Conservation (phyloP, 2,329 filamentous ascomycete genomes). For the Colletotrichum filicis region DNA sequence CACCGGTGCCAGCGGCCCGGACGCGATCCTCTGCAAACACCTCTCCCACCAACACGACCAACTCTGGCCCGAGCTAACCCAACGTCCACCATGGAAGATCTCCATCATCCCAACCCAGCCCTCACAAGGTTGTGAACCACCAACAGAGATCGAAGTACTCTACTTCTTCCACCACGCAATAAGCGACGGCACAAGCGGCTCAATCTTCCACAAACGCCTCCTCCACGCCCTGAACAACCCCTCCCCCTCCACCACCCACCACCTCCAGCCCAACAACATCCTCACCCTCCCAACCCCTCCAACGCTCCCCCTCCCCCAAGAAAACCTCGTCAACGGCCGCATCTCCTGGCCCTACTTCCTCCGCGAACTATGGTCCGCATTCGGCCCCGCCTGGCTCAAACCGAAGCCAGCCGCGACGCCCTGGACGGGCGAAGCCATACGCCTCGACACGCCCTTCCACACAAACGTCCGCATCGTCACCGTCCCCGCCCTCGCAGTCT, state of each 20-base stretch:
- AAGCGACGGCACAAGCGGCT: constrained; percentile 61
- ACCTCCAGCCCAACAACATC: constrained; percentile 10
- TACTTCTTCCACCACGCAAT: constrained; percentile 65
- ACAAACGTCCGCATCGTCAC: constrained; percentile 51
- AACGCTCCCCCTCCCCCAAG: constrained; percentile 50
- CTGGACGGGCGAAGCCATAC: constrained; percentile 53
- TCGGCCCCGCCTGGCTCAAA: constrained; percentile 53
- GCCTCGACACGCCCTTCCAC: constrained; percentile 47
- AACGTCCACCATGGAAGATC: constrained; percentile 59
- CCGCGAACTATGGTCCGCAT: constrained; percentile 50
- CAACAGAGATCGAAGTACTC: constrained; percentile 49
- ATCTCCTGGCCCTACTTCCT: constrained; percentile 54
- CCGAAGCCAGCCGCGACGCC: constrained; percentile 37
- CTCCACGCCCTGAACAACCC: constrained; percentile 52
- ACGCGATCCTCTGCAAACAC: constrained; percentile 41
- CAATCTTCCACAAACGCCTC: constrained; percentile 60
- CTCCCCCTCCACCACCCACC: not conserved
- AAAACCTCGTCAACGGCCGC: constrained; percentile 52
- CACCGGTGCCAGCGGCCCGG: not conserved
- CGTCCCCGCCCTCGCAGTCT: constrained; percentile 43
- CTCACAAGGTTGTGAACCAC: too few species aligned
- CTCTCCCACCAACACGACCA: constrained; percentile 53
- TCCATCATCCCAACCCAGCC: constrained; percentile 41
- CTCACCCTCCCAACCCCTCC: constrained; percentile 46
- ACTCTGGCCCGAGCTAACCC: constrained; percentile 49